Evolutionary conservation across 495 filamentous ascomycete genomes (phyloP).

Genomic region (Neurospora sp.): DNA sequence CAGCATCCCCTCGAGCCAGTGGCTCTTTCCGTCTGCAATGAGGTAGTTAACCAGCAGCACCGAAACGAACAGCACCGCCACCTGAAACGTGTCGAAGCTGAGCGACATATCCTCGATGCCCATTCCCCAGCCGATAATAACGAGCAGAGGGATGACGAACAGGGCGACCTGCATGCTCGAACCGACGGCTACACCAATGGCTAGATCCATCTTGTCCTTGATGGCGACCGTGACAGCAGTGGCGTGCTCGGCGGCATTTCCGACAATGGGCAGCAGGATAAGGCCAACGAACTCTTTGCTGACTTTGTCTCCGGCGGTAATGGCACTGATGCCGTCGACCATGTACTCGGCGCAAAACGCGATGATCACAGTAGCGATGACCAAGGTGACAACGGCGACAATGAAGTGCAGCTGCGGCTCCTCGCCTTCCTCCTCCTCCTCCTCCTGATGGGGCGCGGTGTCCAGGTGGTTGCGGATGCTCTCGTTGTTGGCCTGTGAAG

Average conservation of each 20-base stretch:
- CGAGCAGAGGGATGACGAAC: constrained; percentile 64
- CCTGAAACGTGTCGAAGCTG: constrained; percentile 72
- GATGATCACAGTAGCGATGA: constrained; percentile 64
- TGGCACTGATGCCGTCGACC: constrained; percentile 64
- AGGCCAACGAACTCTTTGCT: constrained; percentile 72
- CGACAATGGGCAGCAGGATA: constrained; percentile 81
- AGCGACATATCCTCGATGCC: constrained; percentile 59
- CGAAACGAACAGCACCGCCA: constrained; percentile 67
- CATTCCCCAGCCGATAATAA: constrained; percentile 76
- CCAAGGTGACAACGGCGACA: constrained; percentile 62
- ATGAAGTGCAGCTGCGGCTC: constrained; percentile 58
- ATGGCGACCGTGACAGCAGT: constrained; percentile 77
- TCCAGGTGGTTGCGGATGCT: constrained; percentile 18
- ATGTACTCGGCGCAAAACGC: constrained; percentile 87
- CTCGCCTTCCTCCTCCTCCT: constrained; percentile 49
- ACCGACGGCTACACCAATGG: constrained; percentile 76
- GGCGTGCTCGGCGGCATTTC: constrained; percentile 80
- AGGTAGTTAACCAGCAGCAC: constrained; percentile 78
- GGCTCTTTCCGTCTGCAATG: constrained; percentile 54
- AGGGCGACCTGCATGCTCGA: constrained; percentile 83
- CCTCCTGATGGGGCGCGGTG: constrained; percentile 7
- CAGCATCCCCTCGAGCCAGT: constrained; percentile 67
- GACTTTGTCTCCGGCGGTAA: constrained; percentile 48
- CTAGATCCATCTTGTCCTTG: constrained; percentile 88
- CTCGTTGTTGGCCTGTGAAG: constrained; percentile 23